Evolutionary conservation across 352 stramenopile species (phyloP).

Genomic region (Globisporangium nagaii): DNA sequence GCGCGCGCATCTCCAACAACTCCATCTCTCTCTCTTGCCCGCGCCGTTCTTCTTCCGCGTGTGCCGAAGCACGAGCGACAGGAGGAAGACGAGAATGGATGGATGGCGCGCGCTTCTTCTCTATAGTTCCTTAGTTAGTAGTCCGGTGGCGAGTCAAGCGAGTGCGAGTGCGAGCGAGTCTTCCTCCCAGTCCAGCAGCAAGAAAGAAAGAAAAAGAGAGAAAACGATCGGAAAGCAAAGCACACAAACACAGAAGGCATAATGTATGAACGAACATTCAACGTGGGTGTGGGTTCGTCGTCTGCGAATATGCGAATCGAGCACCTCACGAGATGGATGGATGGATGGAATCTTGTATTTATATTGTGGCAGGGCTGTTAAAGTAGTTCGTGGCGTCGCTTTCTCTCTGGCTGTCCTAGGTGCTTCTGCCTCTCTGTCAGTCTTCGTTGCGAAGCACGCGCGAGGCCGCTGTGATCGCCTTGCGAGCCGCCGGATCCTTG

Average conservation of each 20-base stretch:
- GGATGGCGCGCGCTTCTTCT: conserved; percentile 2
- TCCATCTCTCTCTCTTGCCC: not conserved
- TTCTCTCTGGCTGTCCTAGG: not conserved
- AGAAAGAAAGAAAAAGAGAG: not conserved
- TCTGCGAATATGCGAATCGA: too few relatives aligned
- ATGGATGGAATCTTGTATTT: conserved; percentile 8
- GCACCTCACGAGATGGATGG: too few relatives aligned
- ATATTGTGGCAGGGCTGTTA: conserved; percentile 1
- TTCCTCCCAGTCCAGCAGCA: not conserved
- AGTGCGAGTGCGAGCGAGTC: not conserved
- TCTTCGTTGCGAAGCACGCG: conserved; percentile 45
- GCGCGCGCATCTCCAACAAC: too few relatives aligned
- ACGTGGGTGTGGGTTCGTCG: not conserved
- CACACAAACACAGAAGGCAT: not conserved
- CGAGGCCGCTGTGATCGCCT: conserved; percentile 54
- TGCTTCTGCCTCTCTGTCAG: not conserved
- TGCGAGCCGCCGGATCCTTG: conserved; percentile 53
- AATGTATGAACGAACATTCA: conserved; percentile 11
- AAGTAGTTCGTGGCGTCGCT: not conserved
- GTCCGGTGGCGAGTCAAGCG: not conserved
- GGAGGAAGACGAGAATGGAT: not conserved
- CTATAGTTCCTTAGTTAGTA: conserved; percentile 3
- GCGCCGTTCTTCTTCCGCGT: not conserved
- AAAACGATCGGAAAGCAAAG: not conserved
- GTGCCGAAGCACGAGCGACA: too few relatives aligned